phyloP scores from a whole-genome alignment of 192 early-diverging fungal species.

The Backusella australiensis region DNA sequence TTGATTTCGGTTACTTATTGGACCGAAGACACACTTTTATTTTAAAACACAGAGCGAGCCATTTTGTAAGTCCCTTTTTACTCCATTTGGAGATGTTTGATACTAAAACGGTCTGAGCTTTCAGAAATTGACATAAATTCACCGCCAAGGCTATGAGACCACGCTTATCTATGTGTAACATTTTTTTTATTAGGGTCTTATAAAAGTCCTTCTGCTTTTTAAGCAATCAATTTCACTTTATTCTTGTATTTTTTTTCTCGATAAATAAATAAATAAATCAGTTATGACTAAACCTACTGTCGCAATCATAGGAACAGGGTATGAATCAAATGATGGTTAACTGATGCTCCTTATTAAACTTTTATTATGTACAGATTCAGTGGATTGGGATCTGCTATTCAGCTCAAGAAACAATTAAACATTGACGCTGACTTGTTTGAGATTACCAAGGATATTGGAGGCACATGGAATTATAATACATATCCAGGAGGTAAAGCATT shows the following conservation, averaged over 20 bases:
- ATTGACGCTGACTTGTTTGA: conserved; percentile 45
- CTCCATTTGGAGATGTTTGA: neutral
- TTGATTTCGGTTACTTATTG: neutral
- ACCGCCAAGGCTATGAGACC: neutral
- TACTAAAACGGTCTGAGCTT: neutral
- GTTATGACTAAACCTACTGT: neutral
- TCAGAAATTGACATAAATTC: neutral
- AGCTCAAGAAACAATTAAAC: conserved; percentile 44
- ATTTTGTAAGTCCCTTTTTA: neutral
- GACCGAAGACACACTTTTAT: neutral
- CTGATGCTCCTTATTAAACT: neutral
- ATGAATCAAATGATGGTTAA: neutral
- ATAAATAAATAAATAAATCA: neutral
- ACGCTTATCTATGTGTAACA: neutral
- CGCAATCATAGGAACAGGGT: conserved; percentile 1
- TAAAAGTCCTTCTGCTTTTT: neutral
- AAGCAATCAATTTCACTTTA: neutral
- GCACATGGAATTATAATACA: conserved; percentile 48
- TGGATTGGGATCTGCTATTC: conserved; percentile 50
- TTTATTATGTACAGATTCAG: conserved; percentile 28
- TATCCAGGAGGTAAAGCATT: conserved; percentile 33
- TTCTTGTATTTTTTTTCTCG: neutral
- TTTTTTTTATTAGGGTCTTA: neutral
- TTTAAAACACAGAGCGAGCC: neutral
- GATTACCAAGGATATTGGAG: conserved; percentile 43